Percentiles rank a stretch among this genome's conserved stretches.
phyloP scores from a whole-genome alignment of 2,329 filamentous ascomycete genomes.

The Pseudocercospora musae region DNA sequence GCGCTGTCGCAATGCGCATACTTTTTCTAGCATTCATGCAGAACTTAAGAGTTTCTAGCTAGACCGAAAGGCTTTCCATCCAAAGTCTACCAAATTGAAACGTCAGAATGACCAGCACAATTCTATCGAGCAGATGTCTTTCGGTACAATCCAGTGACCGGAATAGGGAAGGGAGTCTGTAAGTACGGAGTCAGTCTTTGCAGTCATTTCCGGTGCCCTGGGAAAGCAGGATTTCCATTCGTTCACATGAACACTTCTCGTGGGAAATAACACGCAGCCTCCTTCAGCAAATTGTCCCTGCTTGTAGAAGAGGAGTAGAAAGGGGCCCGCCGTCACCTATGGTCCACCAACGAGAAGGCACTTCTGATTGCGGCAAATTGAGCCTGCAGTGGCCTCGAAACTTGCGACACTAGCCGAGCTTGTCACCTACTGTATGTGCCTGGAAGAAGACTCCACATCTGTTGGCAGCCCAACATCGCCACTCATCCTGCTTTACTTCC shows the following conservation, averaged over 20 bases:
- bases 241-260: not conserved
- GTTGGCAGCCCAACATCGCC: not conserved
- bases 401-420: not conserved
- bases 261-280: not conserved
- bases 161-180: not conserved
- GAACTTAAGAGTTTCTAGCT: not conserved
- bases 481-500: not conserved
- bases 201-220: not conserved
- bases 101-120: not conserved
- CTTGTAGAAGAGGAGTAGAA: not conserved
- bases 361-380: not conserved
- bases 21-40: not conserved
- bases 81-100: not conserved
- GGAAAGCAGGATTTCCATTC: not conserved
- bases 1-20: too few relatives aligned
- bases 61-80: not conserved
- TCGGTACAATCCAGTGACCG: not conserved
- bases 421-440: not conserved
- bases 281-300: not conserved
- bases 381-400: not conserved
- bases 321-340: not conserved
- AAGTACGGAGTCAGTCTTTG: not conserved
- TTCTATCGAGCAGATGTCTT: not conserved
- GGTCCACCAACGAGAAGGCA: not conserved
- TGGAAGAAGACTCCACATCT: not conserved